Percentiles rank a stretch among this genome's conserved stretches.
Evolutionary conservation across 2,329 filamentous ascomycete species (phyloP).

Genomic region (Xylaria sp.): DNA sequence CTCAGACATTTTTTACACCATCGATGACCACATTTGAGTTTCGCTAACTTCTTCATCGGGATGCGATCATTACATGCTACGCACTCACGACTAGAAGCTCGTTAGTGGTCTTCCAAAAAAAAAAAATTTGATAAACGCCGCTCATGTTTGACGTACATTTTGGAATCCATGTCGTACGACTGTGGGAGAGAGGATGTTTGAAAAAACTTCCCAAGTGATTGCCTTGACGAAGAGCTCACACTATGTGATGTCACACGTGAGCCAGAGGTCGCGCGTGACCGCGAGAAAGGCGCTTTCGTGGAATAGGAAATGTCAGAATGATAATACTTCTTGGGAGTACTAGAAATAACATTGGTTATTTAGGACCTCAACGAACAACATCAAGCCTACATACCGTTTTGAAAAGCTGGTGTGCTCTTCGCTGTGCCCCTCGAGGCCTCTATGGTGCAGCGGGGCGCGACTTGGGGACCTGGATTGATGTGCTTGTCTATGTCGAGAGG

Average conservation of each 20-base stretch:
- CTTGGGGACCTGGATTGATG: constrained; percentile 46
- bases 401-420: constrained; percentile 45
- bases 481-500: constrained; percentile 41
- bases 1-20: constrained; percentile 85
- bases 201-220: constrained; percentile 48
- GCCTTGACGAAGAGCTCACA: constrained; percentile 52
- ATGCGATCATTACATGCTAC: constrained; percentile 78
- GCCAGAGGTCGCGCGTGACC: constrained; percentile 51
- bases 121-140: constrained; percentile 5
- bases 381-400: constrained; percentile 48
- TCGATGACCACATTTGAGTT: constrained; percentile 80
- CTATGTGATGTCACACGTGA: constrained; percentile 53
- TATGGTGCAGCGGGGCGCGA: constrained; percentile 41
- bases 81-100: constrained; percentile 70
- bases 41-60: constrained; percentile 71
- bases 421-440: constrained; percentile 42
- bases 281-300: constrained; percentile 49
- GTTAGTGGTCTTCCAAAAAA: constrained; percentile 38
- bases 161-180: constrained; percentile 45
- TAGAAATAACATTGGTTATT: constrained; percentile 39
- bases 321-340: constrained; percentile 47
- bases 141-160: constrained; percentile 44
- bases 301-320: constrained; percentile 49
- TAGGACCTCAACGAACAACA: constrained; percentile 18
- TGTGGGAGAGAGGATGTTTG: constrained; percentile 42